Base-by-base conservation (phyloP, 148 eudicot species). In the Chenopodium formosanum region DNA sequence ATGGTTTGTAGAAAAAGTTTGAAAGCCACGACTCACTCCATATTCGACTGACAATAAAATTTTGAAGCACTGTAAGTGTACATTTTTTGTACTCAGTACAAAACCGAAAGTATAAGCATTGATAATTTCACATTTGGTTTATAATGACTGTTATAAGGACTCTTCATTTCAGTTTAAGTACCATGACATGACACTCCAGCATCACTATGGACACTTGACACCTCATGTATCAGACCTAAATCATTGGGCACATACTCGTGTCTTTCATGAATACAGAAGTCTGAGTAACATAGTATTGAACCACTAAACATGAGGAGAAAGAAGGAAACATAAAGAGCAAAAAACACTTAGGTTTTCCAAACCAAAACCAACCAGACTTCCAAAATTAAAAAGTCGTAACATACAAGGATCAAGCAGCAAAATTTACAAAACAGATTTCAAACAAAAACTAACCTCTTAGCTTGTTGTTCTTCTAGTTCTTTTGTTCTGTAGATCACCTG, bases 21-120 rank as follows among this genome's bases (percentile, higher is more conserved):
- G 89, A 67, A 85, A 94, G 52, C 91, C 95, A 91, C 40, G 91
- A 87, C 83, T 92, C 94, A 68, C 90, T 94, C 97, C 97, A 94
- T 77, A 94, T 85, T 52, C 94, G 92, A 46, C 95, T 94, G 81
- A 76, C 58, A 40, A 83, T 56, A 73, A 63, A 78, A 52, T 27
- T 78, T 14, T 44, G 46, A 16, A 79, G 75, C 56, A 72, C 9
- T 32, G 74, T 74, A 31, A 34, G 46, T 22, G 62, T 65, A 3
- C 20, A 77, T 76, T 74, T 32, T 5, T 13, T 10, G 29, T 23
- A 50, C 29, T 75, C 11, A 9, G 37, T 27, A 74, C 27, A 69
- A 4, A n/a, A 68, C 62, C 1, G 8, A 12, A 75, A 75, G 11
- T 72, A 72, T 11, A 46, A 6, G 46, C 73, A 69, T 7, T 4